Base-by-base conservation (phyloP, 495 filamentous ascomycete species). In the Halenospora varia region DNA sequence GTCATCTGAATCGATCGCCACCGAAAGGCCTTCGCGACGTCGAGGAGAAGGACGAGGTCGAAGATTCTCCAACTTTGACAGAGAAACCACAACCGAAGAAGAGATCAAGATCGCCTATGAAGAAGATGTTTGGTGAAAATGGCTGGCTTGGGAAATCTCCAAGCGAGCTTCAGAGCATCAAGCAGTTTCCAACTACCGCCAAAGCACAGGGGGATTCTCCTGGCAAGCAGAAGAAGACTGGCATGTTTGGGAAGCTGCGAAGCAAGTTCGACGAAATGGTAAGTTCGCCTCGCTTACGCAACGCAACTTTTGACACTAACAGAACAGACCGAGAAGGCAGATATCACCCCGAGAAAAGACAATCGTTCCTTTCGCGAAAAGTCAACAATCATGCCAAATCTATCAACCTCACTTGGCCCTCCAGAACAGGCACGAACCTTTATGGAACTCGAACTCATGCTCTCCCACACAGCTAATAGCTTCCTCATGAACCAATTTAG, bases 391-490 rank as follows among this genome's bases (percentile, higher is more conserved):
- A 40, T 48, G 6, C 55, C 70, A 15, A 70, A 60, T 19, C 62
- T 77, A 17, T 65, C 69, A 1, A 70, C 82, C 53, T 82, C 80
- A 3, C 51, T 84, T 40, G 65, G 67, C 48, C 68, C 73, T 13
- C 59, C 61, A 0, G 62, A 70, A 20, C 82, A 84, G 59, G 74
- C 77, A 1, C 76, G 74, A 55, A 64, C 84, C 2, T 83, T 81
- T 60, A 75, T 75, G 23, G 75, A 81, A 35, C 59, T 83, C 23
- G 82, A 85, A 57, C 68, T 78, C 41, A 79, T 82, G 75, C 71
- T 84, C 44, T 73, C 72, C 59, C 66, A 70, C 29, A 75, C 69
- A 1, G 80, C 78, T 35, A 85, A 83, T 56, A 57, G 64, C 0
- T 85, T 82, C 61, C 70, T 78, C 19, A 69, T 77, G 11, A 52